These are phyloP conservation scores for Curvularia verruculosa DNA, from an alignment of 2,329 filamentous ascomycete species.

Conservation along the genomic window DNA sequence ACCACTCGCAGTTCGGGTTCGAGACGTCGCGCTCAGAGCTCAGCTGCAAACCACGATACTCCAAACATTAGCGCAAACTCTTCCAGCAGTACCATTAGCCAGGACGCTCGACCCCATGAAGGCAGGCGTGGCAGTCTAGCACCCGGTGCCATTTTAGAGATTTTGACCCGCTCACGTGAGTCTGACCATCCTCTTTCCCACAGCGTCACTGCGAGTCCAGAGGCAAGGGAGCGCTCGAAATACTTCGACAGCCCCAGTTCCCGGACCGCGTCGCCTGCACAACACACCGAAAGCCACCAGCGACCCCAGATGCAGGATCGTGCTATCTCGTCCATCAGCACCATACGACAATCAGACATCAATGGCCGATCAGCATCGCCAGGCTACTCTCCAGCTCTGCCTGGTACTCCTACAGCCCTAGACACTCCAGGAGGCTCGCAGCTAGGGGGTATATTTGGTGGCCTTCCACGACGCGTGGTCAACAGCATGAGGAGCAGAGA, in stretches of 20 bases:
- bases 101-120: slow-evolving; percentile 59
- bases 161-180: slow-evolving; percentile 57
- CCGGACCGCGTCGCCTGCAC: slow-evolving; percentile 51
- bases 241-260: slow-evolving; percentile 48
- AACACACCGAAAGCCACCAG: slow-evolving; percentile 32
- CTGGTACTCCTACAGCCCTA: slow-evolving; percentile 52
- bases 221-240: slow-evolving; percentile 49
- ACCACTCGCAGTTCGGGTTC: slow-evolving; percentile 40
- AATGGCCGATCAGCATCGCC: slow-evolving; percentile 45
- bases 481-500: slow-evolving; percentile 54
- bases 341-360: slow-evolving; percentile 52
- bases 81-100: slow-evolving; percentile 61
- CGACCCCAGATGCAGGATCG: slow-evolving; percentile 47
- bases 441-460: slow-evolving; percentile 54
- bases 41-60: slow-evolving; percentile 60
- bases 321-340: slow-evolving; percentile 54
- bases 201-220: slow-evolving; percentile 74
- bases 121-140: slow-evolving; percentile 63
- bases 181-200: slow-evolving; percentile 76
- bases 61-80: slow-evolving; percentile 60
- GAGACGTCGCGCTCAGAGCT: slow-evolving; percentile 63
- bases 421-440: slow-evolving; percentile 52
- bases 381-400: slow-evolving; percentile 51
- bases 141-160: slow-evolving; percentile 63
- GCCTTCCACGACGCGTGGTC: slow-evolving; percentile 54